Conservation (phyloP, 495 filamentous ascomycete species). For the Bathelium albidoporum region DNA sequence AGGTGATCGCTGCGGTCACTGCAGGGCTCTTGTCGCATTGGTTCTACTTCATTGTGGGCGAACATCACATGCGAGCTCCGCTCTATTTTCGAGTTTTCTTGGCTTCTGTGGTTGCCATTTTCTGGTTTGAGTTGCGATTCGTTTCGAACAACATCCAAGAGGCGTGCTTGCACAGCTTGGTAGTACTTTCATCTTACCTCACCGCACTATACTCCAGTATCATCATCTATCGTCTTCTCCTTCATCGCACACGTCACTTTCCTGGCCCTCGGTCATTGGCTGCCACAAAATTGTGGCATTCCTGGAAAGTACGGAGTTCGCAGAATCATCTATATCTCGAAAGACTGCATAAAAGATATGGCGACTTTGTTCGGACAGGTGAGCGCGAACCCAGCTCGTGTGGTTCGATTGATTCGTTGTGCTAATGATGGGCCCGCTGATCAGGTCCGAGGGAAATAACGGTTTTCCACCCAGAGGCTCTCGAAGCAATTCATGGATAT, state of each 20-base stretch:
- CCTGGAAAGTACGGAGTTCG: not conserved
- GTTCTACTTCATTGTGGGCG: not conserved
- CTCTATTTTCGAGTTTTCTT: not conserved
- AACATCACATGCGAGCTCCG: constrained; percentile 4
- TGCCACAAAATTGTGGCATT: constrained; percentile 13
- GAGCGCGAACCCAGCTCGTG: not conserved
- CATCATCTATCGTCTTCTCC: constrained; percentile 16
- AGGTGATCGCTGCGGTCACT: not conserved
- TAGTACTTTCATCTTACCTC: not conserved
- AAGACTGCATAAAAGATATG: constrained; percentile 9
- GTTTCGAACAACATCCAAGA: not conserved
- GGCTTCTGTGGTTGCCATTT: not conserved
- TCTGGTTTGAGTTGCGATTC: not conserved
- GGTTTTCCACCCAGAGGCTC: constrained; percentile 7
- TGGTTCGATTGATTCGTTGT: not conserved
- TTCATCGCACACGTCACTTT: constrained; percentile 17
- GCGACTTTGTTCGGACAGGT: constrained; percentile 16
- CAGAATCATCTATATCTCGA: constrained; percentile 9
- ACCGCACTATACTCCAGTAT: constrained; percentile 11
- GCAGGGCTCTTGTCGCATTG: not conserved
- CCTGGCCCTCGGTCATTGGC: constrained; percentile 12
- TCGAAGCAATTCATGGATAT: constrained; percentile 11
- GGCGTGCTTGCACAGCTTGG: not conserved
- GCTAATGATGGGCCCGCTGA: not conserved
- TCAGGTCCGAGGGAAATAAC: constrained; percentile 14